These are phyloP conservation scores for Fistulina hepatica DNA, from an alignment of 1,284 basidiomycete genomes.

Conservation along the genomic window DNA sequence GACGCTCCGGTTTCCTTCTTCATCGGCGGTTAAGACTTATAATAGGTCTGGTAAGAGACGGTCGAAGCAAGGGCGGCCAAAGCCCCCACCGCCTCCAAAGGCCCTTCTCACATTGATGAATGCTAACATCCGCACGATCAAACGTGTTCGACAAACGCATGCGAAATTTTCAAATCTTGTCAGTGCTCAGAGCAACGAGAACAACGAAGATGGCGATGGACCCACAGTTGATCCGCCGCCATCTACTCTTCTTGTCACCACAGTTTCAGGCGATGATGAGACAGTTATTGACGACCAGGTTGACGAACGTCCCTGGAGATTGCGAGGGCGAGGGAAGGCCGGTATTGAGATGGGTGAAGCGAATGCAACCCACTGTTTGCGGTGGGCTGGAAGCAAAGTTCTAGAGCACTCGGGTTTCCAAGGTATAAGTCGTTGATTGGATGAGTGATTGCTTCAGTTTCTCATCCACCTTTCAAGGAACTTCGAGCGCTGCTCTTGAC, in stretches of 20 bases:
- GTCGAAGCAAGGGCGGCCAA: constrained; percentile 19
- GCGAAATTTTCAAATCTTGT: constrained; percentile 54
- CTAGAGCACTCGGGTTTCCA: constrained; percentile 86
- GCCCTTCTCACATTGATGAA: constrained; percentile 59
- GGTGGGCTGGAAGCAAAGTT: constrained; percentile 64
- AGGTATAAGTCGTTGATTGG: constrained; percentile 37
- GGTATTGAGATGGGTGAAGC: constrained; percentile 40
- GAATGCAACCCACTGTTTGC: constrained; percentile 48
- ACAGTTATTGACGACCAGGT: constrained; percentile 36
- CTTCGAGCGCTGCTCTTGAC: constrained; percentile 63
- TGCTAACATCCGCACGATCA: constrained; percentile 60
- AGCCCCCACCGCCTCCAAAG: constrained; percentile 24
- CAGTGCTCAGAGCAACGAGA: constrained; percentile 24
- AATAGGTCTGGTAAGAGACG: constrained; percentile 22
- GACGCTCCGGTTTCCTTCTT: constrained; percentile 36
- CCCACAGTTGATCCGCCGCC: constrained; percentile 11
- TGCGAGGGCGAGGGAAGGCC: constrained; percentile 12
- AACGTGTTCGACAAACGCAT: constrained; percentile 59
- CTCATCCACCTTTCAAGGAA: constrained; percentile 30
- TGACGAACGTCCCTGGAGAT: constrained; percentile 50
- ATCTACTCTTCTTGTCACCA: constrained; percentile 14
- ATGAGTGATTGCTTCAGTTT: constrained; percentile 5
- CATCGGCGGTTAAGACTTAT: constrained; percentile 17
- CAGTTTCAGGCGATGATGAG: constrained; percentile 22
- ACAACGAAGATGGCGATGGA: constrained; percentile 31